Base-by-base conservation (phyloP, 2,329 filamentous ascomycete genomes). In the Fusarium dlaminii region DNA sequence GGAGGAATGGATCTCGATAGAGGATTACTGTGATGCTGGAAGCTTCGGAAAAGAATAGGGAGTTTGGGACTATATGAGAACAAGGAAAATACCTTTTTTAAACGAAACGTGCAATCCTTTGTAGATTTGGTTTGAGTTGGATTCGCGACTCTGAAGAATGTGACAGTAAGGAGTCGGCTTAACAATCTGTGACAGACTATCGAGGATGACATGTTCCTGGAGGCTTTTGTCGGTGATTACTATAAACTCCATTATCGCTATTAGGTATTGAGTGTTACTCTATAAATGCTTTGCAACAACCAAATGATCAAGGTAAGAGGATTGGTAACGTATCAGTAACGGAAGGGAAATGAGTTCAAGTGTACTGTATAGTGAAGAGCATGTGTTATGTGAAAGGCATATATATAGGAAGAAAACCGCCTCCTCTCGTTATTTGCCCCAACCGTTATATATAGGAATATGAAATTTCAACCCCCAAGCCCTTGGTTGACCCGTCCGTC, bases 1-100 rank as follows among this genome's bases (percentile, higher is more conserved):
- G 11, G 15, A 32, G 17, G 32, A 30, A n/a, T 22, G 15, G 14
- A 46, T 42, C 20, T 29, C 32, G 14, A 30, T 37, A 49, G 60
- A 37, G 30, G 24, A 18, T 52, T 48, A 17, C 24, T 15, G 14
- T 36, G 42, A 43, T 18, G 59, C 18, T 46, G 22, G 30, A 52
- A 32, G 18, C 20, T 48, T 39, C 15, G 43, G 43, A 56, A 36
- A 48, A 42, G n/a, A 14, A 59, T 22, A 39, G 52, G 67, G 67
- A 66, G 67, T 70, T 70, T 51, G 42, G 36, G 52, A 42, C 18
- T 66, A 37, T 63, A 60, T 59, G 66, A 70, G 66, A 70, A 70
- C 17, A 58, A 66, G 14, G 27, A 70, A 70, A 55, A 39, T 20
- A 55, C 20, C n/a, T 59, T 70, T 59, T 70, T 55, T 24, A 29